Evolutionary conservation across 1,139 yeast genomes (phyloP).

Genomic region (Saccharomycopsis hybrid): DNA sequence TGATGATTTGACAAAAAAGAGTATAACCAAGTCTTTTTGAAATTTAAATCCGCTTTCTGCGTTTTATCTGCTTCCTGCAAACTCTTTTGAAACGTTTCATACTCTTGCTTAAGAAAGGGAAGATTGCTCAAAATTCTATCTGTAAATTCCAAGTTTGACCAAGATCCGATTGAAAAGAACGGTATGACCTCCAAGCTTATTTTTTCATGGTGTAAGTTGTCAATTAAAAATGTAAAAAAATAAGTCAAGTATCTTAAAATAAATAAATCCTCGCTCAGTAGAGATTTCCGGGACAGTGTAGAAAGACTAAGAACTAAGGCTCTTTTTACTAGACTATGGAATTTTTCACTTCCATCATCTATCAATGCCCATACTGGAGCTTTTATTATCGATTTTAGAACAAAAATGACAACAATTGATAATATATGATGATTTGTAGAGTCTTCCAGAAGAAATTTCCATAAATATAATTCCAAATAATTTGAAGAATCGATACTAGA

Average conservation of each 20-base stretch:
- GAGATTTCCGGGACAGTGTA: not conserved
- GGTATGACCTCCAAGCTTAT: conserved; percentile 30
- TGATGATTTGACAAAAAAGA: conserved; percentile 22
- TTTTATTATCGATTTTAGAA: not conserved
- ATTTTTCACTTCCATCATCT: not conserved
- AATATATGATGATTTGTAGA: conserved; percentile 13
- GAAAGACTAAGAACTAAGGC: not conserved
- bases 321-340: conserved; percentile 3
- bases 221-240: conserved; percentile 3
- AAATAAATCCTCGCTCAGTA: not conserved
- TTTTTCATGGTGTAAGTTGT: not conserved
- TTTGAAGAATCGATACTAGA: not conserved
- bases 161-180: conserved; percentile 35
- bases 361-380: not conserved
- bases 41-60: conserved; percentile 20
- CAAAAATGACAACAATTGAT: conserved; percentile 2
- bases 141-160: conserved; percentile 29
- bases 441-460: conserved; percentile 1
- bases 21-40: conserved; percentile 26
- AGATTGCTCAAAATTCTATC: conserved; percentile 22
- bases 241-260: conserved; percentile 1
- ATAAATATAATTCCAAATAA: conserved; percentile 7
- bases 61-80: not conserved
- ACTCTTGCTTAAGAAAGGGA: conserved; percentile 13
- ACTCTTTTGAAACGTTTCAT: conserved; percentile 21